Evolutionary conservation across 305 asterid species (phyloP).

Genomic region (Fraxinus sp.): DNA sequence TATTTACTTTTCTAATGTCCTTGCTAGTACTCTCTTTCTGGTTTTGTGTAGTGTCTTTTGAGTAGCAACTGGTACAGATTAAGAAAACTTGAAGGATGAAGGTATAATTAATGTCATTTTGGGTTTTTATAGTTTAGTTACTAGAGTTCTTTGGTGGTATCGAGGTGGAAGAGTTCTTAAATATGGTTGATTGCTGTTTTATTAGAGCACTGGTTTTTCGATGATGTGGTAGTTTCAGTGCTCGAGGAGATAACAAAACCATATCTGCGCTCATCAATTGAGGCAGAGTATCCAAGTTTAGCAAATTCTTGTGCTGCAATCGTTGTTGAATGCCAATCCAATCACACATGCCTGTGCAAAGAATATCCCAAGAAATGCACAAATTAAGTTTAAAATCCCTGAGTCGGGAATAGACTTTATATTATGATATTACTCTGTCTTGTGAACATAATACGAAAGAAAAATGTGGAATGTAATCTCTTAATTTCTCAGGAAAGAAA

Average conservation of each 20-base stretch:
- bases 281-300: not conserved
- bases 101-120: not conserved
- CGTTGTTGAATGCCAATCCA: not conserved
- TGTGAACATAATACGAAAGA: not conserved
- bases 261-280: not conserved
- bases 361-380: not conserved
- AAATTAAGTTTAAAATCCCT: not conserved
- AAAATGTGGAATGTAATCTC: not conserved
- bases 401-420: not conserved
- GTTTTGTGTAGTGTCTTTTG: not conserved
- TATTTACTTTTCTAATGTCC: not conserved
- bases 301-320: not conserved
- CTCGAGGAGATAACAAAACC: not conserved
- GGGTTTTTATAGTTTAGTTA: not conserved
- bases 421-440: not conserved
- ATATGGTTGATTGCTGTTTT: not conserved
- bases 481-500: not conserved
- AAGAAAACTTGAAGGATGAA: not conserved
- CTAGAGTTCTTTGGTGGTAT: not conserved
- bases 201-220: not conserved
- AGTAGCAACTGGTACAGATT: not conserved
- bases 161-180: not conserved
- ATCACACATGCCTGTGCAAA: not conserved
- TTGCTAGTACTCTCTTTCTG: not conserved
- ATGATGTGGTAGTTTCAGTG: not conserved